Base-by-base conservation (phyloP, 1,284 basidiomycete species). In the Microbotryomycetes sp. region DNA sequence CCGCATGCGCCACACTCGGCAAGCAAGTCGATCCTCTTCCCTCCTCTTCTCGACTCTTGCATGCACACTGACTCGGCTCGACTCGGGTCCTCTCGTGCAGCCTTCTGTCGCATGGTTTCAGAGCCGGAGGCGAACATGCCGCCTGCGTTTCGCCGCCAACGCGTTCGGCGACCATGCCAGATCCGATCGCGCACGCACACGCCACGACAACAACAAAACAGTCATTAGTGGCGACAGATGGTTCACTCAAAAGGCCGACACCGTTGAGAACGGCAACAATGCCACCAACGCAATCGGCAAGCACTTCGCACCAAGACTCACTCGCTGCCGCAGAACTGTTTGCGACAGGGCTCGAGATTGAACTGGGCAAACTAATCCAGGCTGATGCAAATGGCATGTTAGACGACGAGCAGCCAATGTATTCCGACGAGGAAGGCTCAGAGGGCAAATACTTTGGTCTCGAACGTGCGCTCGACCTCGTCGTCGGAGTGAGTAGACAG, bases 1-100 rank as follows among this genome's bases (percentile, higher is more conserved):
- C 61, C 0, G 70, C 65, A 4, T 71, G 70, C 29, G 54, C 65
- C 0, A 68, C 67, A 15, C 52, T 70, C 2, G 70, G 56, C 21
- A 70, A 66, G 70, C 67, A 29, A 35, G 64, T 52, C 13, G 18
- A 23, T 4, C 27, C 6, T 18, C 23, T 31, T 11, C 21, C 3
- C n/a, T 13, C n/a, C 13, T 29, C 18, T 6, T 13, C 18, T 18
- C 2, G 31, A 18, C 41, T 48, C 11, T 15, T 9, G 6, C 26
- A 2, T 4, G 13, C 4, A n/a, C 31, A 18, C 23, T 0, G 52
- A 16, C 29, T 23, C 28, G 23, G 41, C 26, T 11, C 6, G 18
- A 35, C 28, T 35, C 13, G 13, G 29, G 6, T 13, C 27, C 23
- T 6, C 28, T 16, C 11, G 9, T 53, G 56, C 31, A 62, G 52